phyloP scores from a whole-genome alignment of 2,329 filamentous ascomycete genomes.

The Arthrobotrys megalospora region DNA sequence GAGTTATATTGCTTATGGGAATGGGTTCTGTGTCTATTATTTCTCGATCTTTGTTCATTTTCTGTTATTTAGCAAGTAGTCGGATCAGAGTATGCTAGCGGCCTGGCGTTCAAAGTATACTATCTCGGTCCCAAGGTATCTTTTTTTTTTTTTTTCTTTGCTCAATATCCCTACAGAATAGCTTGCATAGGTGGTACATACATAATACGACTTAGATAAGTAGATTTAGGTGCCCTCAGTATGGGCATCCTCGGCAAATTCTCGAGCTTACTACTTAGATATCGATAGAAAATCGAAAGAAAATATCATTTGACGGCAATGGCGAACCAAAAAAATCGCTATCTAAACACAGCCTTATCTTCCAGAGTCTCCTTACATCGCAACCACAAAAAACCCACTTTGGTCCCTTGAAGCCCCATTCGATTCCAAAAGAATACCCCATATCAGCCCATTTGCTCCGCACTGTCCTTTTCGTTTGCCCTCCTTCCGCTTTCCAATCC shows the following conservation, averaged over 20 bases:
- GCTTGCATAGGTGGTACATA: slow-evolving; percentile 21
- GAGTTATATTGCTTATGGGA: slow-evolving; percentile 50
- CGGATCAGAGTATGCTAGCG: slow-evolving; percentile 43
- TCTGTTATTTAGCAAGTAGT: slow-evolving; percentile 36
- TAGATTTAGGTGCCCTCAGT: neutral
- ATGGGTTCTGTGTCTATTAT: slow-evolving; percentile 25
- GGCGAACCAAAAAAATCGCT: slow-evolving; percentile 17
- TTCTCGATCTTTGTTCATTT: slow-evolving; percentile 19
- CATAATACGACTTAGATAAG: slow-evolving; percentile 15
- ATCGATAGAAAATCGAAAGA: slow-evolving; percentile 8
- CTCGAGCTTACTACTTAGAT: slow-evolving; percentile 4
- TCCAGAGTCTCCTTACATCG: slow-evolving; percentile 5
- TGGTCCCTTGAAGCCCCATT: neutral
- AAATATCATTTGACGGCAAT: slow-evolving; percentile 14
- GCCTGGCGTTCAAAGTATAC: slow-evolving; percentile 46
- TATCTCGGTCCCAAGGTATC: slow-evolving; percentile 23
- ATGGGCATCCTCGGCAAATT: slow-evolving; percentile 4
- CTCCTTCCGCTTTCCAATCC: slow-evolving; percentile 17
- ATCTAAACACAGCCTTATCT: slow-evolving; percentile 18
- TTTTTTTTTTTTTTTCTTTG: neutral
- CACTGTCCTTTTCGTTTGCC: slow-evolving; percentile 21
- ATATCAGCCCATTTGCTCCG: slow-evolving; percentile 11
- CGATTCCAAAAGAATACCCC: neutral
- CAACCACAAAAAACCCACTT: slow-evolving; percentile 6
- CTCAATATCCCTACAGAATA: slow-evolving; percentile 4